Percentiles rank a stretch among this genome's conserved stretches.
These are phyloP conservation scores for Cladosporium sp. DNA, from an alignment of 2,329 filamentous ascomycete genomes.

Conservation along the genomic window DNA sequence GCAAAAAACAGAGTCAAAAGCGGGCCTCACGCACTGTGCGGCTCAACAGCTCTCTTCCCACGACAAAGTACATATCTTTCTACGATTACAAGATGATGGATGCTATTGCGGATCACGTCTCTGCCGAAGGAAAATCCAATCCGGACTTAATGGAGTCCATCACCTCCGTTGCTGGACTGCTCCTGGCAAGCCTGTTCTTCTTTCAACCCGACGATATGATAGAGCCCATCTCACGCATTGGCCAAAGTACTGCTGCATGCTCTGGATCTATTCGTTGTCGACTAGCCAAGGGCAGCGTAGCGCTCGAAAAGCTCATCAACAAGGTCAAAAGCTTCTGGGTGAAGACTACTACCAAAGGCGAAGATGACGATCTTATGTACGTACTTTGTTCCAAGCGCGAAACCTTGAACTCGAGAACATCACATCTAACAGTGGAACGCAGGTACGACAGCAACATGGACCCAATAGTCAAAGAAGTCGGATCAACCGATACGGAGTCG, in stretches of 20 bases:
- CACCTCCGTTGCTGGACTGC: slow-evolving; percentile 26
- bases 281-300: slow-evolving; percentile 28
- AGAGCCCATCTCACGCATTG: slow-evolving; percentile 23
- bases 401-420: no score
- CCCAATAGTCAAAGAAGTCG: no score
- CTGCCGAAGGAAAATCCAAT: slow-evolving; percentile 17
- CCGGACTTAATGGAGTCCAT: neutral
- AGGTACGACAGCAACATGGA: no score
- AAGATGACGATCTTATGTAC: neutral
- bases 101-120: slow-evolving; percentile 23
- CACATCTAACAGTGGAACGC: no score
- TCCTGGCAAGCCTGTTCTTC: slow-evolving; percentile 33
- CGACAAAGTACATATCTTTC: slow-evolving; percentile 11
- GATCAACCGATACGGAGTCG: neutral
- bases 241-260: slow-evolving; percentile 27
- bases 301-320: slow-evolving; percentile 28
- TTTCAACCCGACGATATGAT: slow-evolving; percentile 33
- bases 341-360: neutral
- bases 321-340: slow-evolving; percentile 18
- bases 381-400: neutral
- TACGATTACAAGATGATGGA: slow-evolving; percentile 28
- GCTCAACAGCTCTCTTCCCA: neutral
- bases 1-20: neutral
- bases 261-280: slow-evolving; percentile 29
- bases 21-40: neutral